Percentiles rank a stretch among this genome's conserved stretches.
Evolutionary conservation across 805 yeast genomes (phyloP).

Genomic region (Wilhelminamyces savonicus): DNA sequence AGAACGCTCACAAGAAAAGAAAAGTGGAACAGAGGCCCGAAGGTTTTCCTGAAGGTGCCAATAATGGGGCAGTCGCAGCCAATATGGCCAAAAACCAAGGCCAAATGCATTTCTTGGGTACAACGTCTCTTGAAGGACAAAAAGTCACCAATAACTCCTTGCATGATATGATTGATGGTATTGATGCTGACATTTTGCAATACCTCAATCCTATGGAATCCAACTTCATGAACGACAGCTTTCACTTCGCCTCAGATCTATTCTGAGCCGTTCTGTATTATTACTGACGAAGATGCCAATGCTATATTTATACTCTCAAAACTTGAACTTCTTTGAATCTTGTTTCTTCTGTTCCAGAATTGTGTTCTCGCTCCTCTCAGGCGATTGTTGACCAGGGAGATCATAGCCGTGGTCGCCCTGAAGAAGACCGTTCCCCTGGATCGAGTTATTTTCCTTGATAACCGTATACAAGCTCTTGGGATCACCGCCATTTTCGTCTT

Average conservation of each 20-base stretch:
- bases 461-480: conserved; percentile 15
- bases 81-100: too few relatives aligned
- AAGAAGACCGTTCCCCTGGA: conserved; percentile 5
- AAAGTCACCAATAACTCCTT: too few relatives aligned
- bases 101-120: too few relatives aligned
- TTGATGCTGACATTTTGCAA: conserved; percentile 22
- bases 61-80: too few relatives aligned
- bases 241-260: too few relatives aligned
- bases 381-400: conserved; percentile 1
- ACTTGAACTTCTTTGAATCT: conserved; percentile 4
- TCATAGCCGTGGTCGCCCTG: conserved; percentile 9
- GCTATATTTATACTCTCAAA: too few relatives aligned
- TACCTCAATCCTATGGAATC: conserved; percentile 23
- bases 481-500: background rate
- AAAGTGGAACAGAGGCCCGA: background rate
- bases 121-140: too few relatives aligned
- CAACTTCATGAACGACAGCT: too few relatives aligned
- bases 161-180: conserved; percentile 24
- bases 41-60: too few relatives aligned
- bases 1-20: conserved; percentile 1
- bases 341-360: conserved; percentile 1
- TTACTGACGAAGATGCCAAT: too few relatives aligned
- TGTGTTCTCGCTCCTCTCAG: conserved; percentile 1
- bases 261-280: too few relatives aligned
- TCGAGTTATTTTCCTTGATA: conserved; percentile 10